Evolutionary conservation across 2,329 filamentous ascomycete species (phyloP).

Genomic region (Ascochyta fabae): DNA sequence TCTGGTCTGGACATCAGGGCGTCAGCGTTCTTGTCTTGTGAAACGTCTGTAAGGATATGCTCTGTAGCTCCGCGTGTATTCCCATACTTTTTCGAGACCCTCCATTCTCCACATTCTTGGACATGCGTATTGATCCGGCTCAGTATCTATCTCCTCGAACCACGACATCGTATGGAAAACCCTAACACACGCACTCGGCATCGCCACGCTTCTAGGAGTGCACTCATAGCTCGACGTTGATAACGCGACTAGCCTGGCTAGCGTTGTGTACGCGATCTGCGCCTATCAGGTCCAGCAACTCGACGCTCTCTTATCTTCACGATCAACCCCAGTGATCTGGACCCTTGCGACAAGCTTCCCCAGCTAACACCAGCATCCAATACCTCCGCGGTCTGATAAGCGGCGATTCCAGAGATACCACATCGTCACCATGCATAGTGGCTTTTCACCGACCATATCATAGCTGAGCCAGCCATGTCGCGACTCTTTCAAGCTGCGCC

Average conservation of each 20-base stretch:
- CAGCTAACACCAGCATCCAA: slow-evolving; percentile 3
- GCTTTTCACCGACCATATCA: slow-evolving; percentile 1
- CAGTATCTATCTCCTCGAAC: no score
- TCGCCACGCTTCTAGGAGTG: neutral
- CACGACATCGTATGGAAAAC: no score
- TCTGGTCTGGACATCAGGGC: slow-evolving; percentile 29
- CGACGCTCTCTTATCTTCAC: slow-evolving; percentile 25
- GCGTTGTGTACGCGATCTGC: slow-evolving; percentile 8
- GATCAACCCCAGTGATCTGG: slow-evolving; percentile 14
- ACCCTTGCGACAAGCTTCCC: slow-evolving; percentile 13
- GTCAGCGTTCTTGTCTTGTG: neutral
- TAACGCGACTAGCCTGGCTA: slow-evolving; percentile 16
- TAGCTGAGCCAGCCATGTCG: neutral
- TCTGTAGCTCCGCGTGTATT: slow-evolving; percentile 9
- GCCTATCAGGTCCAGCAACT: slow-evolving; percentile 9
- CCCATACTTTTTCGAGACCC: neutral
- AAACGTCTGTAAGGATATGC: slow-evolving; percentile 9
- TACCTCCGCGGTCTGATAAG: slow-evolving; percentile 9
- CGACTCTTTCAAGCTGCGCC: neutral
- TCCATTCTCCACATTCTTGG: neutral
- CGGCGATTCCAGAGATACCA: neutral
- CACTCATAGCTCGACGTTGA: neutral
- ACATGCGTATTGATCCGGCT: neutral
- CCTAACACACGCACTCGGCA: neutral
- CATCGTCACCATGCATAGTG: slow-evolving; percentile 10